Evolutionary conservation across 805 yeast genomes (phyloP), one percentile per base, ranked within the genome.

Genomic region (Deakozyma indianensis): DNA sequence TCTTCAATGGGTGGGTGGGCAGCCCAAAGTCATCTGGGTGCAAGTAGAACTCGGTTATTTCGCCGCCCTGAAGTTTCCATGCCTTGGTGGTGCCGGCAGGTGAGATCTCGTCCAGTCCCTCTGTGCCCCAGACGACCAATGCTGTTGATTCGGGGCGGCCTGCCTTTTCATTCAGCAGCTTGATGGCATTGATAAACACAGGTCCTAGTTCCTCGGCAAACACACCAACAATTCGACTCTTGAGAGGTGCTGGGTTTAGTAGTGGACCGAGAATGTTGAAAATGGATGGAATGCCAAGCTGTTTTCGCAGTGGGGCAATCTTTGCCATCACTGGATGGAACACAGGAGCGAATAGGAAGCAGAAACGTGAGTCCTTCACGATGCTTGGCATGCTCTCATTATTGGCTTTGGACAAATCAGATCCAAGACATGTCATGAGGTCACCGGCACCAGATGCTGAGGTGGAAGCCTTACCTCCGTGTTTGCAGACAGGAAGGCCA

Each of bases 401-500:
- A 49, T 75, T 81, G 24, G 92, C 85, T 53, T 78, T 75, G 51
- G 75, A 66, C 45, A 86, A 68, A 50, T 85, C 84, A n/a, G 87
- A 80, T 0, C 96, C 97, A n/a, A 92, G 69, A 22, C 77, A 70
- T 23, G 73, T 68, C 58, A 92, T 73, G 48, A 92, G 67, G 59
- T 92, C 99, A 3, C 96, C 96, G 1, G 96, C 82, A 0, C 99
- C 99, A 1, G 95, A 83, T 1, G 82, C 63, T 0, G 96, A 85
- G 0, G 97, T 87, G 0, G 95, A 78, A 0, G 98, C 97, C 56
- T 92, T 90, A 14, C 97, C 97, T 22, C 99, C 99, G 61, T 92
- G 99, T 55, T 92, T 92, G 58, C 95, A 84, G 16, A 92, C 80
- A 21, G 75, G 73, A 38, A 90, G 45, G 3, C 75, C 73, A 69